Conservation (phyloP, 805 yeast species). For the Kluyveromyces lactis region DNA sequence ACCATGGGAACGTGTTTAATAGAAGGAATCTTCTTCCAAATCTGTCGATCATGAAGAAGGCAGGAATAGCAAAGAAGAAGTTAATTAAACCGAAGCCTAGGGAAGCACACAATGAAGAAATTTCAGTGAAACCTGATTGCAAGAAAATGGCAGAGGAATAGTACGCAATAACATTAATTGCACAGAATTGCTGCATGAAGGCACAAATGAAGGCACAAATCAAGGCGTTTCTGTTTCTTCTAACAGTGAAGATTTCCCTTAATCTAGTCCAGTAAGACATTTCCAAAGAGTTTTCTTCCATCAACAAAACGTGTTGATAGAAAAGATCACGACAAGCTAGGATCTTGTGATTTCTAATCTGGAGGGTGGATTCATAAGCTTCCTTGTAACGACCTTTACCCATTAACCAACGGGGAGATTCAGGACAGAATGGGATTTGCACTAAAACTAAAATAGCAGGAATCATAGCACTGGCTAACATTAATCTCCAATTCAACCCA, state of each 20-base stretch:
- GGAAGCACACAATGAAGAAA: slow-evolving; percentile 65
- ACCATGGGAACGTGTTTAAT: slow-evolving; percentile 52
- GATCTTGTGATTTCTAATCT: slow-evolving; percentile 43
- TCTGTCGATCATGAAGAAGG: slow-evolving; percentile 68
- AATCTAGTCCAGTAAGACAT: slow-evolving; percentile 40
- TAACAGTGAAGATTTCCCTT: slow-evolving; percentile 53
- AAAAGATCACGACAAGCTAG: slow-evolving; percentile 66
- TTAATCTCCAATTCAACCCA: slow-evolving; percentile 58
- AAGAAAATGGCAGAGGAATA: slow-evolving; percentile 72
- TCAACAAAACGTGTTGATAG: slow-evolving; percentile 55
- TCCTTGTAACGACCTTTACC: slow-evolving; percentile 57
- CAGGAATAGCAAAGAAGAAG: slow-evolving; percentile 76
- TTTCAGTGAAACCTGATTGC: slow-evolving; percentile 54
- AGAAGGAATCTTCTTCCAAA: slow-evolving; percentile 64
- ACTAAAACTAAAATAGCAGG: slow-evolving; percentile 54
- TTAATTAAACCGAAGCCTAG: slow-evolving; percentile 83
- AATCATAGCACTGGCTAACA: slow-evolving; percentile 59
- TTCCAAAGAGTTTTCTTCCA: slow-evolving; percentile 49
- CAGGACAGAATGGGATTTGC: slow-evolving; percentile 64
- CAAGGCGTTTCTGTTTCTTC: slow-evolving; percentile 80
- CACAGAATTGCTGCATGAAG: slow-evolving; percentile 90
- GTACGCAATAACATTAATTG: slow-evolving; percentile 81
- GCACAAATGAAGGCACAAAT: slow-evolving; percentile 74
- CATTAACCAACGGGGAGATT: slow-evolving; percentile 72
- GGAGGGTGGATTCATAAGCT: slow-evolving; percentile 43